Evolutionary conservation across 805 yeast species (phyloP).

Genomic region (Tanozyma kutaoensis): DNA sequence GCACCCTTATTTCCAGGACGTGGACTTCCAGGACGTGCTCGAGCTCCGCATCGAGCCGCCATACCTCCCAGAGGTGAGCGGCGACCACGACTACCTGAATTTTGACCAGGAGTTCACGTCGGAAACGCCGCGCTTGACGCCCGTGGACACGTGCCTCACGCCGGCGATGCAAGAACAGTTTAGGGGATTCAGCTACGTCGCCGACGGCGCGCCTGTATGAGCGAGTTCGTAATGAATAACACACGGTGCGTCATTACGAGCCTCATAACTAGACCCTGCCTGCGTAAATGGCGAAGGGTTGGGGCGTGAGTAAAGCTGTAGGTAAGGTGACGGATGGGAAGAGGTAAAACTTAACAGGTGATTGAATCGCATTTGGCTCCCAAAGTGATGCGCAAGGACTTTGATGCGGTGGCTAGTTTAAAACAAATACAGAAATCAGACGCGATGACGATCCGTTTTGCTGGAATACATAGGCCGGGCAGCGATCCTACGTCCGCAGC

Average conservation of each 20-base stretch:
- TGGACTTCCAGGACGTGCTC: constrained; percentile 79
- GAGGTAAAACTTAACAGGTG: too few relatives aligned
- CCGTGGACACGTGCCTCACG: constrained; percentile 78
- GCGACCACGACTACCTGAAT: constrained; percentile 84
- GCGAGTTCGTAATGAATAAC: neutral
- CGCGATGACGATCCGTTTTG: neutral
- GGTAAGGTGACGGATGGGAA: too few relatives aligned
- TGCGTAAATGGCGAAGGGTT: too few relatives aligned
- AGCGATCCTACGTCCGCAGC: neutral
- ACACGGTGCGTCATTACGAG: too few relatives aligned
- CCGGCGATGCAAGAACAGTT: constrained; percentile 90
- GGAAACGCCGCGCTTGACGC: constrained; percentile 90
- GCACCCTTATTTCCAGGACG: constrained; percentile 85
- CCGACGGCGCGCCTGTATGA: constrained; percentile 38
- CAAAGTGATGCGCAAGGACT: neutral
- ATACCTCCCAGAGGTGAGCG: constrained; percentile 72
- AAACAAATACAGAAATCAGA: too few relatives aligned
- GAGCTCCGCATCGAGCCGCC: constrained; percentile 71
- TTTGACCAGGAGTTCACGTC: constrained; percentile 92
- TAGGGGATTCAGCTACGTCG: constrained; percentile 88
- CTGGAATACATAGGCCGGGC: neutral
- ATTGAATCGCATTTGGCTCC: neutral
- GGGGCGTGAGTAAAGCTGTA: too few relatives aligned
- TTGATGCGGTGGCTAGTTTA: neutral
- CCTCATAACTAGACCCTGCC: too few relatives aligned